Evolutionary conservation across 108 stramenopile genomes (phyloP), one percentile per base, ranked within the genome.

Genomic region (Conticribra guillardii): DNA sequence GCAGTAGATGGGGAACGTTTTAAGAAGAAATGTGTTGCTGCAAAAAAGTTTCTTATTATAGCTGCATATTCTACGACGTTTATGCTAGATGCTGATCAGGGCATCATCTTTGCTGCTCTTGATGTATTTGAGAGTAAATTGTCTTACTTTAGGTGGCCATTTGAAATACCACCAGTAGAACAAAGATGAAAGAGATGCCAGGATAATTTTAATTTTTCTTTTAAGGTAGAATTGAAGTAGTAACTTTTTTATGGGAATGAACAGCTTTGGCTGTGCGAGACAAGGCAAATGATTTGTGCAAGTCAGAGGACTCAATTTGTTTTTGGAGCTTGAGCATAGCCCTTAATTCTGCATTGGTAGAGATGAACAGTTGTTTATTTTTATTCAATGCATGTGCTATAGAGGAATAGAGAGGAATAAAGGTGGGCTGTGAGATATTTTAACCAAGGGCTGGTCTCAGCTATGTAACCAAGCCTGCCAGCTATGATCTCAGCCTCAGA

Each of bases 41-140:
- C 37, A 5, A 41, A 5, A 41, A 9, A 60, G 16, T 31, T 60
- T 46, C 59, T 69, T 26, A 69, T 54, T n/a, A 57, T 16, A 0
- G 44, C 23, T 41, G 37, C 11, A 11, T 41, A 41, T 41, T 41
- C 37, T 11, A 9, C 8, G 37, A 11, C 37, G 11, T 41, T 41
- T 9, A 41, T 41, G 37, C 37, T 41, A n/a, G n/a, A n/a, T n/a
- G n/a, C n/a, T n/a, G n/a, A 41, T 9, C 11, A 11, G 37, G 17
- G 0, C 29, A n/a, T n/a, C n/a, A n/a, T n/a, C n/a, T n/a, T n/a
- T n/a, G n/a, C n/a, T n/a, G n/a, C n/a, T 41, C 5, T 41, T 41
- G 37, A 9, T 41, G 37, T 5, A 9, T 41, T 41, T 41, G 37
- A 11, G 8, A 41, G 5, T 41, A 11, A 11, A 11, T 41, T 41